A percentile compares a stretch with the other conserved stretches of the same genome.
Evolutionary conservation across 2,329 filamentous ascomycete genomes (phyloP).

Genomic region (Thielaviopsis cerberus): DNA sequence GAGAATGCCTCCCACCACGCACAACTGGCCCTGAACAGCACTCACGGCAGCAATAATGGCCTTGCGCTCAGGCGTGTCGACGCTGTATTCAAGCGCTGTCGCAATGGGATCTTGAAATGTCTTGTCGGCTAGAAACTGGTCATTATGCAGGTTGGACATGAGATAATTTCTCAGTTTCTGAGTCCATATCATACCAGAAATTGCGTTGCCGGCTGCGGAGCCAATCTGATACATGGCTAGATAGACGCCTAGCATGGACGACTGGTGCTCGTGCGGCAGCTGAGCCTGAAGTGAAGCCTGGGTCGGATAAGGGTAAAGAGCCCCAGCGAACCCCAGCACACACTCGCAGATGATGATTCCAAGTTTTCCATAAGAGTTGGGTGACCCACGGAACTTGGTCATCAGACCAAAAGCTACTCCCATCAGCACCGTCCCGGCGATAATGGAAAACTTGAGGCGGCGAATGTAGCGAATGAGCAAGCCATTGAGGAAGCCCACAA

Average conservation of each 20-base stretch:
- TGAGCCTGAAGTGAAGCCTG: slow-evolving; percentile 26
- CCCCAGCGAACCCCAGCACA: slow-evolving; percentile 42
- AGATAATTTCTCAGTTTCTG: slow-evolving; percentile 33
- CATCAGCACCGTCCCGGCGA: slow-evolving; percentile 40
- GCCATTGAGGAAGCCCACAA: slow-evolving; percentile 37
- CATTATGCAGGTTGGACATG: slow-evolving; percentile 18
- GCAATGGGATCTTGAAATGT: slow-evolving; percentile 22
- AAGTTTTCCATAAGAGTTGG: slow-evolving; percentile 23
- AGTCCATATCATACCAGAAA: slow-evolving; percentile 44
- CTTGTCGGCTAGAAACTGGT: slow-evolving; percentile 20
- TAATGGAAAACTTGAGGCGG: slow-evolving; percentile 44
- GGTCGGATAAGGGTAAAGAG: slow-evolving; percentile 37
- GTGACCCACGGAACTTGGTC: slow-evolving; percentile 40
- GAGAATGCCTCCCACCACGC: slow-evolving; percentile 29
- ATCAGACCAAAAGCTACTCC: slow-evolving; percentile 47
- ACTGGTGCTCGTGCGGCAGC: slow-evolving; percentile 33
- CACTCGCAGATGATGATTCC: slow-evolving; percentile 45
- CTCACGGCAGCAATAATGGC: slow-evolving; percentile 29
- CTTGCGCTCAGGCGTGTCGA: slow-evolving; percentile 25
- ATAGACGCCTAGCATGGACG: slow-evolving; percentile 44
- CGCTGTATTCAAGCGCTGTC: slow-evolving; percentile 19
- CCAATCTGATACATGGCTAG: slow-evolving; percentile 44
- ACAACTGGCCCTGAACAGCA: slow-evolving; percentile 30
- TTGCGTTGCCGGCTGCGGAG: slow-evolving; percentile 37
- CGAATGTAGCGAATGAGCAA: slow-evolving; percentile 36